Evolutionary conservation across 2,329 filamentous ascomycete genomes (phyloP).

Genomic region (Xylariomycetidae sp.): DNA sequence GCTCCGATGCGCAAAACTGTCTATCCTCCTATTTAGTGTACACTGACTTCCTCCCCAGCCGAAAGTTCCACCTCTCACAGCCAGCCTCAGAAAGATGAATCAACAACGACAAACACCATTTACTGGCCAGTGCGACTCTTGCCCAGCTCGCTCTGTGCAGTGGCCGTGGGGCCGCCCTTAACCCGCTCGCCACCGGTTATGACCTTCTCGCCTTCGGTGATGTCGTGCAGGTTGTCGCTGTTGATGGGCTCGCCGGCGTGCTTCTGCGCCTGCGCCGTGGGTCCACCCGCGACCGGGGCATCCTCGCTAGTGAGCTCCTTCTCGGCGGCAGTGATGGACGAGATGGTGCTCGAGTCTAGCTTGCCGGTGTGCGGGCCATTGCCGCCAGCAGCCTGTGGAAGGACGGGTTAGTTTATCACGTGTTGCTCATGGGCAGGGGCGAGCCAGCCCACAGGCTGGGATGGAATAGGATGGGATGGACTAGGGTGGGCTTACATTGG

Average conservation of each 20-base stretch:
- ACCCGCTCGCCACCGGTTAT: slow-evolving; percentile 30
- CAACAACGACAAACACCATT: too few species aligned
- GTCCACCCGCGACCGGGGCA: slow-evolving; percentile 30
- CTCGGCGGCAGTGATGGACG: slow-evolving; percentile 34
- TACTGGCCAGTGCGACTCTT: slow-evolving; percentile 17
- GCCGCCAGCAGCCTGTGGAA: neutral
- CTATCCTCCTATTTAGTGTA: too few species aligned
- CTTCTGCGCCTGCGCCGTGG: slow-evolving; percentile 36
- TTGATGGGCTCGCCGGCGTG: slow-evolving; percentile 30
- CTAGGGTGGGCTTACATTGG: slow-evolving; percentile 5
- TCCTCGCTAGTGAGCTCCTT: slow-evolving; percentile 31
- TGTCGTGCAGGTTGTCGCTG: slow-evolving; percentile 31
- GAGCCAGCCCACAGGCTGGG: too few species aligned
- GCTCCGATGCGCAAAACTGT: too few species aligned
- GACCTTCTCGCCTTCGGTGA: slow-evolving; percentile 35
- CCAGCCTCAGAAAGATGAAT: too few species aligned
- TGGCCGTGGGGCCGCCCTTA: slow-evolving; percentile 32
- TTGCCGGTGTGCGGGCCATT: slow-evolving; percentile 12
- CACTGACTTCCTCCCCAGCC: too few species aligned
- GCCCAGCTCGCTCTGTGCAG: slow-evolving; percentile 29
- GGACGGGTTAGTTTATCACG: neutral
- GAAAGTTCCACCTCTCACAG: too few species aligned
- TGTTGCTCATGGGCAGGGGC: too few species aligned
- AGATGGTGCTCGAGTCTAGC: slow-evolving; percentile 28
- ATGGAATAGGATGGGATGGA: neutral